Evolutionary conservation across 305 asterid genomes (phyloP), one percentile per base, ranked within the genome.

Genomic region (Fraxinus sp.): DNA sequence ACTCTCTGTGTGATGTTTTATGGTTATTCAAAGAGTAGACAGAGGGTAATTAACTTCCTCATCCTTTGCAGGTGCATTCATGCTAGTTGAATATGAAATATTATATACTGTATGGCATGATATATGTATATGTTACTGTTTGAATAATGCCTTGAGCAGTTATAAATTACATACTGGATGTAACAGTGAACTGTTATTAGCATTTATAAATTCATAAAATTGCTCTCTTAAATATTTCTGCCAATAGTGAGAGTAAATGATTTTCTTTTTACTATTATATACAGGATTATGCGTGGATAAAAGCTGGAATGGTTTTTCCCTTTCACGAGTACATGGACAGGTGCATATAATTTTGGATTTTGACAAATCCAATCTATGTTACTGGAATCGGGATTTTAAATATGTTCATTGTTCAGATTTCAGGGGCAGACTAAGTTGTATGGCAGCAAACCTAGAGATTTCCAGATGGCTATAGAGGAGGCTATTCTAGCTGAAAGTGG

Each of bases 231-330:
- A 8, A 64, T 66, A 26, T 26, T 66, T 35, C 26, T 35, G 36
- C 74, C 74, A 66, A 32, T 71, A 70, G 16, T 32, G 41, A 71
- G 0, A 0, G 6, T 71, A 71, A 14, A 30, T 1, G 22, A 3
- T 18, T 16, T 49, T 52, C 62, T 14, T 70, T 32, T 70, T 30
- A 4, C 26, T 71, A 71, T 82, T 32, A 1, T 79, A 24, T 86
- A 92, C 87, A 97, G 99, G 99, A 97, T 82, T 97, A 94, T 86
- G 95, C 91, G 18, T 97, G 99, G 99, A 88, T 92, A 79, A 97
- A 97, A 88, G 92, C 93, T 77, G 99, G 99, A 80, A 92, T 92
- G 98, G 35, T 90, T 83, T 97, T 88, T 78, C 98, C 99, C 10
- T 97, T 93, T 89, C 93, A 88, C 41, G 97, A 93, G 79, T 94